Evolutionary conservation across 2,329 filamentous ascomycete species (phyloP), one percentile per base, ranked within the genome.

Genomic region (Verticillium nubilum): DNA sequence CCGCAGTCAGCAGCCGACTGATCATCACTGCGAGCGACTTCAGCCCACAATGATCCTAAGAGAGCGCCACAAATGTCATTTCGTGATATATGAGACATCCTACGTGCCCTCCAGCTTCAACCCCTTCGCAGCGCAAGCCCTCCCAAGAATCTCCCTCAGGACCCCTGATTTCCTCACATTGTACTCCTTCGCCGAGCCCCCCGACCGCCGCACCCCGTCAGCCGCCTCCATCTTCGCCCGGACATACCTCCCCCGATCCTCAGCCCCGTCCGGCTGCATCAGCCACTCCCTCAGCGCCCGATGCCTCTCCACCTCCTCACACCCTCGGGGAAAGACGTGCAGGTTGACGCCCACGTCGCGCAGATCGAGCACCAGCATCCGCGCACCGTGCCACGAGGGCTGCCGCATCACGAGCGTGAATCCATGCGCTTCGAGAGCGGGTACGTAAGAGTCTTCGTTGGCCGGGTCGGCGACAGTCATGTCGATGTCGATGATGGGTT

Each of bases 401-500:
- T 83, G 78, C 19, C 81, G 74, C 0, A 73, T 15, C 1, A 79
- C 67, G 55, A 82, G 81, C 15, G 73, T 69, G 56, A 82, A 82
- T 0, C 78, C 78, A 0, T 66, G 72, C 0, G 65, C 61, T 64
- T 81, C 77, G 4, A 83, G 76, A 3, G 67, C 67, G 2, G 71
- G 64, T 7, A 75, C 76, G 61, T 82, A 83, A 1, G 68, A 66
- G 2, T 62, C 66, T 63, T 83, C 80, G 42, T 76, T 71, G 12
- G 63, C 63, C 26, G 73, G 60, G 54, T 80, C 70, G 3, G 65
- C 54, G 7, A 84, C 72, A 3, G 76, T 70, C 9, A 84, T 67
- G 64, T 84, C 82, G 28, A 84, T 73, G 65, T 84, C 81, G 54
- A 84, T 79, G 54, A 83, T 69, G 29, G 73, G 71, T 68, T 84